A percentile compares a stretch with the other conserved stretches of the same genome.
Conservation (phyloP, 2,329 filamentous ascomycete genomes). For the Fusarium nygamai region DNA sequence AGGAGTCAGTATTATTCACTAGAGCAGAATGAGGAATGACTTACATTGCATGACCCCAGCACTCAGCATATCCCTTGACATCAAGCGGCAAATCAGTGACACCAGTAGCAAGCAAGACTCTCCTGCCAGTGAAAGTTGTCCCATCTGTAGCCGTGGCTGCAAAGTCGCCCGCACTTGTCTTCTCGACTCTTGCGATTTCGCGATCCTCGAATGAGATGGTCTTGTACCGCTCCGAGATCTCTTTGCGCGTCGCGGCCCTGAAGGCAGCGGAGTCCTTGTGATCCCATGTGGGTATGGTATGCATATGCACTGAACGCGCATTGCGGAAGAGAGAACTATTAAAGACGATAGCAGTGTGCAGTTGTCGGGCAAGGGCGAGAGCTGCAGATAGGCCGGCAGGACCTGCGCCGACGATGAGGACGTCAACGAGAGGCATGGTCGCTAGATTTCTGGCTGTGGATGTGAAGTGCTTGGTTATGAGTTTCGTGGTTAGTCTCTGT, state of each 20-base stretch:
- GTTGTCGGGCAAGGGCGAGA: not conserved
- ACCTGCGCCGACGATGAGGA: not conserved
- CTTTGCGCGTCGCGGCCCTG: not conserved
- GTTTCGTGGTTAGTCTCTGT: accelerated
- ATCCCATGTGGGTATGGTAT: not conserved
- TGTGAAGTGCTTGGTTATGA: not conserved
- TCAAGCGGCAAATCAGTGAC: not conserved
- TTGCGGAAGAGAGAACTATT: not conserved
- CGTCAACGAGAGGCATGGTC: not conserved
- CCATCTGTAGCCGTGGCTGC: not conserved
- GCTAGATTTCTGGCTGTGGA: accelerated
- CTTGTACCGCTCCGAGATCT: not conserved
- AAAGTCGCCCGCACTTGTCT: not conserved
- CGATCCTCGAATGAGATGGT: not conserved
- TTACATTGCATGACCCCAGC: not conserved
- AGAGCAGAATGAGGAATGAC: accelerated
- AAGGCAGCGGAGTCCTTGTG: not conserved
- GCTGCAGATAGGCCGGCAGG: not conserved
- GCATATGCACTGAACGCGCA: not conserved
- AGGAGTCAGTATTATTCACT: accelerated
- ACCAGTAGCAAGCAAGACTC: not conserved
- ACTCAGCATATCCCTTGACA: not conserved
- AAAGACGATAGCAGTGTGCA: not conserved
- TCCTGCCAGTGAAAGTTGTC: not conserved
- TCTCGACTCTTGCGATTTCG: not conserved